phyloP scores from a whole-genome alignment of 306 rosid species.

The Herpetospermum pedunculosum region DNA sequence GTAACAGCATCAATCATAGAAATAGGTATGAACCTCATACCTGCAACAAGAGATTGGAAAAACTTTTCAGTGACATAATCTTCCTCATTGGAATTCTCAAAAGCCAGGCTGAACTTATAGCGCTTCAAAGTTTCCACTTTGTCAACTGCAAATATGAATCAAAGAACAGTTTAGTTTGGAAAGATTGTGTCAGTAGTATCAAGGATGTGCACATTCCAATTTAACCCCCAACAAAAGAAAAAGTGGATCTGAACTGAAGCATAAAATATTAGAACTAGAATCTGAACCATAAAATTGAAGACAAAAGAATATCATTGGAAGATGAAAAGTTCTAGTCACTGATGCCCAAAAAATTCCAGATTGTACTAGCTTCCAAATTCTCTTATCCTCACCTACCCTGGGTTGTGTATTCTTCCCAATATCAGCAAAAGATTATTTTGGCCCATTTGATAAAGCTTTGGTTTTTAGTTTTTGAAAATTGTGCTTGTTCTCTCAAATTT shows the following conservation, averaged over 20 bases:
- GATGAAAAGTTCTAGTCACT: background rate
- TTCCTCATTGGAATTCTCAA: conserved; percentile 96
- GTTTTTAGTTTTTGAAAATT: too few relatives aligned
- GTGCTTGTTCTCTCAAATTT: too few relatives aligned
- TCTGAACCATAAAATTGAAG: background rate
- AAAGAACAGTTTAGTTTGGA: background rate
- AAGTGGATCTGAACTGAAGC: background rate
- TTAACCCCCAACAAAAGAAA: background rate
- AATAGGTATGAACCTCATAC: conserved; percentile 29
- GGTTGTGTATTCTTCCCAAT: background rate
- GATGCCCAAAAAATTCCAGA: background rate
- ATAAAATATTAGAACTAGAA: background rate
- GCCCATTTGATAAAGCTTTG: too few relatives aligned
- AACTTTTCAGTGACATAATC: conserved; percentile 95
- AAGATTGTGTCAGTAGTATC: background rate
- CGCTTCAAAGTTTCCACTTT: conserved; percentile 74
- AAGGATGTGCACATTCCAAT: background rate
- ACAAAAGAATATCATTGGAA: background rate
- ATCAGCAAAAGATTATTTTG: background rate
- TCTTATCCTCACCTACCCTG: background rate
- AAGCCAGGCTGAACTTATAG: conserved; percentile 94
- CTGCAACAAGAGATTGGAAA: conserved; percentile 97
- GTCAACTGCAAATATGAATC: conserved; percentile 44
- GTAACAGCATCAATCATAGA: background rate
- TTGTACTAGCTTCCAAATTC: background rate